phyloP scores from a whole-genome alignment of 225 moss, liverwort and hornwort species.

The Asterella californica region DNA sequence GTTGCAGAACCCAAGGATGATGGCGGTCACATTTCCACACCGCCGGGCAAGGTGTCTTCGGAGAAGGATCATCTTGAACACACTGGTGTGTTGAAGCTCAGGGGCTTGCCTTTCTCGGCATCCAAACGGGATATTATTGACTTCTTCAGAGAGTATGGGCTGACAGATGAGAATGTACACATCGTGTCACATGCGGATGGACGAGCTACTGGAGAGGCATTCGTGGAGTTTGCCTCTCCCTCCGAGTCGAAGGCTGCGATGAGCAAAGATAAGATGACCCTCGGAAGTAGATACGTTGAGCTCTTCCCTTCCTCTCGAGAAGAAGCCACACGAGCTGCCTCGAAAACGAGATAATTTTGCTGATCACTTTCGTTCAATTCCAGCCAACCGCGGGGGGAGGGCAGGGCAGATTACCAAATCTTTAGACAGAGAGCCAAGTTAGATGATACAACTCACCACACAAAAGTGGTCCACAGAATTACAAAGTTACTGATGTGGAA shows the following conservation, averaged over 20 bases:
- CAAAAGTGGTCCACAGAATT: constrained; percentile 10
- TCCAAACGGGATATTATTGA: constrained; percentile 81
- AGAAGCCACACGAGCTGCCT: constrained; percentile 66
- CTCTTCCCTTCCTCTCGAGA: constrained; percentile 85
- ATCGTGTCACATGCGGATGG: constrained; percentile 77
- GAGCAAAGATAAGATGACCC: constrained; percentile 91
- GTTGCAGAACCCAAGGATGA: constrained; percentile 66
- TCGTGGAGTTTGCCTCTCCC: constrained; percentile 71
- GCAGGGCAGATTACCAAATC: constrained; percentile 6
- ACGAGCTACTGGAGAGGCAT: constrained; percentile 79
- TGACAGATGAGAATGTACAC: constrained; percentile 77
- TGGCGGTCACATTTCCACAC: constrained; percentile 37
- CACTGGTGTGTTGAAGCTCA: constrained; percentile 76
- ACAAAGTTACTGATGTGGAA: constrained; percentile 11
- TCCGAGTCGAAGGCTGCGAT: constrained; percentile 75
- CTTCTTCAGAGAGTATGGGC: constrained; percentile 73
- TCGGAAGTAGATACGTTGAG: constrained; percentile 83
- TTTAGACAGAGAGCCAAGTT: constrained; percentile 15
- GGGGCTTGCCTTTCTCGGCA: constrained; percentile 85
- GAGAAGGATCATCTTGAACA: constrained; percentile 65
- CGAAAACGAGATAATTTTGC: constrained; percentile 48
- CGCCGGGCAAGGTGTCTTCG: constrained; percentile 35
- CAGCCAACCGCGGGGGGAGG: constrained; percentile 7
- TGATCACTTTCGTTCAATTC: background rate
- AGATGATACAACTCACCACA: constrained; percentile 20